These are phyloP conservation scores for Penicillium frequentans DNA, from an alignment of 2,329 filamentous ascomycete genomes.

Conservation along the genomic window DNA sequence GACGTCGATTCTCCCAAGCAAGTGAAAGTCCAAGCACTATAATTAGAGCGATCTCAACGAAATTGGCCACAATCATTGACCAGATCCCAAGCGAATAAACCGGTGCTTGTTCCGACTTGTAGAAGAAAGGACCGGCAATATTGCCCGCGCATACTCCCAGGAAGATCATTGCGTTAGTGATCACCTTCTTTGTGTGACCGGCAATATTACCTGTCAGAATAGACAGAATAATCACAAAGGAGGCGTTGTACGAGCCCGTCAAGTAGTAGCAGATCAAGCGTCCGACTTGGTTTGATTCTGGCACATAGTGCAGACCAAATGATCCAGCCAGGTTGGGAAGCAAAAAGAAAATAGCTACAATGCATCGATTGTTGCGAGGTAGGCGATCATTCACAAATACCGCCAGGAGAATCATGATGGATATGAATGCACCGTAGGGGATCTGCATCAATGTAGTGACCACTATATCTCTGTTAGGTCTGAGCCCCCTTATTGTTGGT, in stretches of 20 bases:
- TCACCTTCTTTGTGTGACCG: constrained; percentile 35
- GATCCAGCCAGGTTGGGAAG: constrained; percentile 20
- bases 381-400: constrained; percentile 23
- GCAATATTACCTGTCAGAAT: constrained; percentile 31
- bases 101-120: constrained; percentile 26
- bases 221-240: constrained; percentile 29
- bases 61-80: constrained; percentile 26
- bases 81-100: constrained; percentile 25
- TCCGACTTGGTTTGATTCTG: constrained; percentile 4
- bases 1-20: constrained; percentile 20
- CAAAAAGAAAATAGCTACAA: constrained; percentile 21
- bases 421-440: constrained; percentile 37
- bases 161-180: constrained; percentile 29
- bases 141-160: constrained; percentile 28
- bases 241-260: constrained; percentile 30
- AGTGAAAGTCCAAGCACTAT: constrained; percentile 11
- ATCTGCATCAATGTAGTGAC: constrained; percentile 39
- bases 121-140: constrained; percentile 31
- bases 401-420: constrained; percentile 20
- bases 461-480: constrained; percentile 11
- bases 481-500: constrained; percentile 5
- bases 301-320: constrained; percentile 1
- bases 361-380: constrained; percentile 20
- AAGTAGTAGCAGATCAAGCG: constrained; percentile 24
- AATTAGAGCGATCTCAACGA: constrained; percentile 18